phyloP scores from a whole-genome alignment of 2,329 filamentous ascomycete genomes.

The Colletotrichum eremochloae region DNA sequence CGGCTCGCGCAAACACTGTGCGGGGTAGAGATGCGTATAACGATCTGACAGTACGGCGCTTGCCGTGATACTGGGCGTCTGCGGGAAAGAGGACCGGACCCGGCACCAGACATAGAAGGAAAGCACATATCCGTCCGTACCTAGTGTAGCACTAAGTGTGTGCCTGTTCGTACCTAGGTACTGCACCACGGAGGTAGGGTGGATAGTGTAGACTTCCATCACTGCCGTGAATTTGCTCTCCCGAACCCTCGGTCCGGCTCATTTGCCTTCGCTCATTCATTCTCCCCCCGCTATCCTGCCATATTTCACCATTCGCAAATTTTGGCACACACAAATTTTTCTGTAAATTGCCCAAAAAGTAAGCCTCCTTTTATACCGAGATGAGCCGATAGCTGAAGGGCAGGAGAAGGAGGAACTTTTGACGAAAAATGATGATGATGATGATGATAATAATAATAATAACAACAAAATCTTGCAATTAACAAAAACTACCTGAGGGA shows the following conservation, averaged over 20 bases:
- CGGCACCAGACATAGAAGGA: neutral
- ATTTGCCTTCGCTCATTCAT: neutral
- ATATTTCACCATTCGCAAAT: slow-evolving; percentile 4
- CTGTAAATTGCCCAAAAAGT: neutral
- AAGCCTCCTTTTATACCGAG: slow-evolving; percentile 17
- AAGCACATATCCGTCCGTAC: neutral
- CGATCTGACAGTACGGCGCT: slow-evolving; percentile 34
- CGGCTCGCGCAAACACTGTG: slow-evolving; percentile 35
- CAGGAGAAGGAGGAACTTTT: neutral
- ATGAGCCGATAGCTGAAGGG: slow-evolving; percentile 30
- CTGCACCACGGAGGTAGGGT: no score
- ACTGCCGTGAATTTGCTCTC: neutral
- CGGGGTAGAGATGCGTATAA: slow-evolving; percentile 14
- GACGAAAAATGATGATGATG: no score
- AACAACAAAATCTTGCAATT: neutral
- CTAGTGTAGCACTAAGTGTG: neutral
- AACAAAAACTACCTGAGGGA: neutral
- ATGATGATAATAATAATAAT: no score
- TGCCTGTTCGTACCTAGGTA: neutral
- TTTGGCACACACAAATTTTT: slow-evolving; percentile 6
- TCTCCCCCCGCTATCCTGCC: slow-evolving; percentile 1
- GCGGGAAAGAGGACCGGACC: slow-evolving; percentile 26
- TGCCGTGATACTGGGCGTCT: slow-evolving; percentile 37
- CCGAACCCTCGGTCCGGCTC: neutral
- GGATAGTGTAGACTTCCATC: neutral